These are phyloP conservation scores for Cyberlindnera amylophila DNA, from an alignment of 805 yeast species.

Conservation along the genomic window DNA sequence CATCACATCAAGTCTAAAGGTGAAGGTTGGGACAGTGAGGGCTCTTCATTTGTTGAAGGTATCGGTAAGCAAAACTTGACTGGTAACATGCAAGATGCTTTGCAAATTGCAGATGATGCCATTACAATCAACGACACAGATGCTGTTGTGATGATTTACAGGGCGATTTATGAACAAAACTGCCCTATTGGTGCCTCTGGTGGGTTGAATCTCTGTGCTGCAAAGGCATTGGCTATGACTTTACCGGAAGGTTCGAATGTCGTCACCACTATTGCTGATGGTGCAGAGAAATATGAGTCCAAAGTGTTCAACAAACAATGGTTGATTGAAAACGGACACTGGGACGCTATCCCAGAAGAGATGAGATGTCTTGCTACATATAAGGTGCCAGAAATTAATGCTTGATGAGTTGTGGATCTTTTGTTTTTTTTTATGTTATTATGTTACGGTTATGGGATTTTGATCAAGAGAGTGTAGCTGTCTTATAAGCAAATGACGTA, in stretches of 20 bases:
- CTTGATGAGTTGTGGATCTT: too few relatives aligned
- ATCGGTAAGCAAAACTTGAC: slow-evolving; percentile 24
- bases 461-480: too few relatives aligned
- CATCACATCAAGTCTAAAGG: slow-evolving; percentile 20
- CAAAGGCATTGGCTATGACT: slow-evolving; percentile 18
- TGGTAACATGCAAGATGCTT: slow-evolving; percentile 22
- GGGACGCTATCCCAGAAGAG: slow-evolving; percentile 23
- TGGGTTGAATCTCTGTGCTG: slow-evolving; percentile 25
- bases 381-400: neutral
- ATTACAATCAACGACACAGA: slow-evolving; percentile 19
- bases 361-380: slow-evolving; percentile 20
- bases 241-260: slow-evolving; percentile 26
- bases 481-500: too few relatives aligned
- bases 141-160: slow-evolving; percentile 17
- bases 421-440: too few relatives aligned
- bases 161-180: slow-evolving; percentile 19
- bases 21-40: slow-evolving; percentile 20
- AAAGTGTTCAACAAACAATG: slow-evolving; percentile 22
- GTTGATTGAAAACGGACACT: slow-evolving; percentile 21
- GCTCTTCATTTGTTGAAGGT: slow-evolving; percentile 26
- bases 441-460: too few relatives aligned
- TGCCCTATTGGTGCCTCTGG: slow-evolving; percentile 25
- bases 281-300: slow-evolving; percentile 23
- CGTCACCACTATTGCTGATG: slow-evolving; percentile 26
- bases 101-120: slow-evolving; percentile 22